These are phyloP conservation scores for Pseudogymnoascus sp. DNA, from an alignment of 2,329 filamentous ascomycete genomes.

Conservation along the genomic window DNA sequence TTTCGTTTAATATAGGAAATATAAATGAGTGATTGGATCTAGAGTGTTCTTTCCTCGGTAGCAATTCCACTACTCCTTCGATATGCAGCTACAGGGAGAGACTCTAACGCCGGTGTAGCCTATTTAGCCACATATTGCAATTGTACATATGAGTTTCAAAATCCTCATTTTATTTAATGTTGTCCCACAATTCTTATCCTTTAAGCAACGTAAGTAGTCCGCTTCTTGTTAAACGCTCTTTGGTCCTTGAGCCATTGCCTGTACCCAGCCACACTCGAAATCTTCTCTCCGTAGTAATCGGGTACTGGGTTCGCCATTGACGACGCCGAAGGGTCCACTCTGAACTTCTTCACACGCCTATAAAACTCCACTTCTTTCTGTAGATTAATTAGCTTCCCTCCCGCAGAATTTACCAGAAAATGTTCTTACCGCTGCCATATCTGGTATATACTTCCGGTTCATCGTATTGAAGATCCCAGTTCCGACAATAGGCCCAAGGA, in stretches of 20 bases:
- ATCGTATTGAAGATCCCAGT: conserved; percentile 69
- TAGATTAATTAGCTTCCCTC: conserved; percentile 2
- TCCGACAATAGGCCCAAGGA: conserved; percentile 75
- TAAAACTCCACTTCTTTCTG: conserved; percentile 94
- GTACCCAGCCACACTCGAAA: conserved; percentile 85
- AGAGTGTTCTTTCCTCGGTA: conserved; percentile 1
- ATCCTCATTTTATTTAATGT: conserved; percentile 1
- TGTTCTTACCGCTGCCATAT: conserved; percentile 59
- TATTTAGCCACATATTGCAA: conserved; percentile 8
- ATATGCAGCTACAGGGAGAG: conserved; percentile 8
- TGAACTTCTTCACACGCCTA: conserved; percentile 79
- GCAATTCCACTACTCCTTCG: neutral
- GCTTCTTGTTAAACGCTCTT: conserved; percentile 89
- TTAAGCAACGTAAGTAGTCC: conserved; percentile 24
- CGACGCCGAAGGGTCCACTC: conserved; percentile 82
- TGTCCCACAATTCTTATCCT: neutral
- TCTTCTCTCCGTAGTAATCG: conserved; percentile 98
- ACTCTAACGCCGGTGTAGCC: conserved; percentile 3
- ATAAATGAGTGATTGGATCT: conserved; percentile 9
- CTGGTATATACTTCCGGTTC: conserved; percentile 60
- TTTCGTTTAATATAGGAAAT: neutral
- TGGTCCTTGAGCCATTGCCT: conserved; percentile 96
- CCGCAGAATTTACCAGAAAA: neutral
- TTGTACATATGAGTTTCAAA: conserved; percentile 4
- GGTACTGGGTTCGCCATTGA: conserved; percentile 77